These are phyloP conservation scores for Trichoderma brevicompactum DNA, from an alignment of 2,329 filamentous ascomycete species.

Conservation along the genomic window DNA sequence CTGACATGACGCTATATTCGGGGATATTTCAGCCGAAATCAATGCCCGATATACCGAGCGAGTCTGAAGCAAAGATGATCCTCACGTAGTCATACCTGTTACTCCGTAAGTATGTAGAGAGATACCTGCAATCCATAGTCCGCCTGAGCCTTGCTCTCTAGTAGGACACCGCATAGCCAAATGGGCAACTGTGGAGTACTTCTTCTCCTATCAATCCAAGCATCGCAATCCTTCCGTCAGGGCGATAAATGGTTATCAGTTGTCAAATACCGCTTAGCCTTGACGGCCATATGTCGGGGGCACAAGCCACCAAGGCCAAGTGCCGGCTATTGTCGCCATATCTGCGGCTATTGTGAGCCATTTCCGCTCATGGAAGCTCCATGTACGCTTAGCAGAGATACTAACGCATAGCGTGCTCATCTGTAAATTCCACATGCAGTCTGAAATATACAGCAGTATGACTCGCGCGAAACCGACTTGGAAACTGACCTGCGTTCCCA, in stretches of 20 bases:
- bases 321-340: constrained; percentile 22
- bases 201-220: neutral
- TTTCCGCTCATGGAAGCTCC: constrained; percentile 11
- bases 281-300: constrained; percentile 23
- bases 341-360: constrained; percentile 12
- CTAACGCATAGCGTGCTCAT: constrained; percentile 16
- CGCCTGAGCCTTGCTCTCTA: too few species aligned
- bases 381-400: neutral
- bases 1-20: constrained; percentile 5
- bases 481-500: neutral
- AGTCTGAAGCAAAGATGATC: neutral
- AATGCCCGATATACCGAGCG: constrained; percentile 5
- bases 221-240: constrained; percentile 17
- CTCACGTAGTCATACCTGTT: neutral
- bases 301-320: constrained; percentile 6
- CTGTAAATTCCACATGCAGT: constrained; percentile 6
- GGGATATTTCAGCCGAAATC: constrained; percentile 14
- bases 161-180: neutral
- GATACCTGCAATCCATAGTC: neutral
- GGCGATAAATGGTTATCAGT: neutral
- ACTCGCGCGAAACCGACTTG: constrained; percentile 7
- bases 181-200: neutral
- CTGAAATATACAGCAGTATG: constrained; percentile 14
- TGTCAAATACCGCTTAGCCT: constrained; percentile 14
- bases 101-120: neutral